Conservation (phyloP, 2,329 filamentous ascomycete genomes). For the Fusarium chaquense region DNA sequence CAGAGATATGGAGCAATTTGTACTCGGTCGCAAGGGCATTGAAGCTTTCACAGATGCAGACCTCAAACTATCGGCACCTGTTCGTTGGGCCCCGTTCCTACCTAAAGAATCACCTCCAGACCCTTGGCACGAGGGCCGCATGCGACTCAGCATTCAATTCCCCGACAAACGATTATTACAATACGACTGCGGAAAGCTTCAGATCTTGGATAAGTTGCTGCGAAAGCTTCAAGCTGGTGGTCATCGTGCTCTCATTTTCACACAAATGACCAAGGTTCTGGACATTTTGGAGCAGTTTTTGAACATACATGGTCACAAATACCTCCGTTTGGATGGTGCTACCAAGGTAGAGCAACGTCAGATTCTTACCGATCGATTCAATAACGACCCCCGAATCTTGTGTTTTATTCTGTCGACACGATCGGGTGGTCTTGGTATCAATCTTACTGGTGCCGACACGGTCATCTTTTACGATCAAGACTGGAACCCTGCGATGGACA, state of each 20-base stretch:
- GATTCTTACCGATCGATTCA: conserved; percentile 96
- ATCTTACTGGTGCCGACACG: conserved; percentile 94
- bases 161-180: conserved; percentile 96
- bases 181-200: conserved; percentile 97
- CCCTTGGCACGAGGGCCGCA: conserved; percentile 93
- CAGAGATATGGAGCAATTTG: conserved; percentile 76
- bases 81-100: conserved; percentile 67
- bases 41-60: conserved; percentile 68
- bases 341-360: conserved; percentile 97
- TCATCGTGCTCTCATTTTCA: conserved; percentile 96
- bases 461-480: conserved; percentile 99
- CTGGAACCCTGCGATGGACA: conserved; percentile 99
- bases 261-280: conserved; percentile 98
- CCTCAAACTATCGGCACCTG: conserved; percentile 68
- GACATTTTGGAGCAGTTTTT: conserved; percentile 98
- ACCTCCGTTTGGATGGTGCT: conserved; percentile 93
- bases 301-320: conserved; percentile 97
- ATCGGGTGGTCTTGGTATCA: conserved; percentile 95
- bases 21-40: conserved; percentile 72
- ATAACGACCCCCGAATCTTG: conserved; percentile 90
- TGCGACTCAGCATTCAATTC: conserved; percentile 94
- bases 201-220: conserved; percentile 86
- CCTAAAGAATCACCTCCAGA: conserved; percentile 72
- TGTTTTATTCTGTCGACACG: conserved; percentile 96
- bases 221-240: conserved; percentile 89